phyloP scores from a whole-genome alignment of 768 basidiomycete species.

The Pleurotus cornucopiae region DNA sequence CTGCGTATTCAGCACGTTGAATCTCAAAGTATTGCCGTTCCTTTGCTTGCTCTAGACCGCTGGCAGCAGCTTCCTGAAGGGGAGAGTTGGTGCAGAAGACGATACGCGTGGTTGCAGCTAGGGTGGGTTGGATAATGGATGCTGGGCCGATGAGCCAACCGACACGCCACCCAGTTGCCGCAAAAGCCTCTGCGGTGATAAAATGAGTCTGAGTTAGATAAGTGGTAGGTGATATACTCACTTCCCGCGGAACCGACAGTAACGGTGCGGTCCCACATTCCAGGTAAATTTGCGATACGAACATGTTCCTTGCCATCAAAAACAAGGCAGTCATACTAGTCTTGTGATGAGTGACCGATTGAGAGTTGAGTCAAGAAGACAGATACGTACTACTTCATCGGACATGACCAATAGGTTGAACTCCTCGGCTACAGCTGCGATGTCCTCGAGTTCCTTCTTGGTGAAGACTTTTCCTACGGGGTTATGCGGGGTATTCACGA shows the following conservation, averaged over 20 bases:
- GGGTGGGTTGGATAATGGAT: conserved; percentile 78
- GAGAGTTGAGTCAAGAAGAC: neutral
- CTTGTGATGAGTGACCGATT: conserved; percentile 3
- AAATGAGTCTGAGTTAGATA: neutral
- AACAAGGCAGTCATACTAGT: conserved; percentile 88
- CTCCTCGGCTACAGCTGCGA: conserved; percentile 86
- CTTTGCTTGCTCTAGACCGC: conserved; percentile 78
- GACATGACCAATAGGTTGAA: conserved; percentile 90
- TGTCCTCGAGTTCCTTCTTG: conserved; percentile 72
- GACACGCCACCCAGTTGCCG: conserved; percentile 95
- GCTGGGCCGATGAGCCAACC: conserved; percentile 93
- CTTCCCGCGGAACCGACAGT: conserved; percentile 96
- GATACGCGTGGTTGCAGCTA: conserved; percentile 90
- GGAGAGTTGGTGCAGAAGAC: conserved; percentile 96
- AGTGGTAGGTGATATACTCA: conserved; percentile 28
- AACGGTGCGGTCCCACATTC: conserved; percentile 98
- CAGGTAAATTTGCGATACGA: conserved; percentile 89
- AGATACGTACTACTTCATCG: conserved; percentile 85
- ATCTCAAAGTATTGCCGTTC: conserved; percentile 73
- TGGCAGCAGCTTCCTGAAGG: conserved; percentile 89
- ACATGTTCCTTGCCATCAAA: conserved; percentile 87
- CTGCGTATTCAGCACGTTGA: conserved; percentile 74
- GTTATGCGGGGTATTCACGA: conserved; percentile 96
- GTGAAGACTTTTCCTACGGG: conserved; percentile 98
- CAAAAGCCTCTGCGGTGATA: conserved; percentile 74